A percentile compares a stretch with the other conserved stretches of the same genome.
These are phyloP conservation scores for Astragalus membranaceus DNA, from an alignment of 306 rosid genomes.

Conservation along the genomic window DNA sequence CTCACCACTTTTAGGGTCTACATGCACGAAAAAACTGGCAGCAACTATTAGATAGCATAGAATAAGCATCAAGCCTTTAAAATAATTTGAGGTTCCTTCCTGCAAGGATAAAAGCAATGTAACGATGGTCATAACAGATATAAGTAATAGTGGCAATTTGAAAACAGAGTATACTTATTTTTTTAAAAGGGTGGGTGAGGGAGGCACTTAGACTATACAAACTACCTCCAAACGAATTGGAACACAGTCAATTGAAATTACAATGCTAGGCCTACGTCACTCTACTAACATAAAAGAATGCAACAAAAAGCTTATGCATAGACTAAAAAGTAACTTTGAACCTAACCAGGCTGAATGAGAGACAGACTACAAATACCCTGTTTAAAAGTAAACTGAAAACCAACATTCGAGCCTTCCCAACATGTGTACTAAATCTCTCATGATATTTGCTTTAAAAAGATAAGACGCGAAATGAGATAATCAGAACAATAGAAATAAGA, in stretches of 20 bases:
- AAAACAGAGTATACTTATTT: background rate
- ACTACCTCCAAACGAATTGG: too few species aligned
- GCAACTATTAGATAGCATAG: conserved; percentile 92
- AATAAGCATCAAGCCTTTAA: conserved; percentile 91
- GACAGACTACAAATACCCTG: background rate
- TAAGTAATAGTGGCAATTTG: background rate
- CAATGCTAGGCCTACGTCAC: too few species aligned
- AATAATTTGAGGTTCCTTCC: conserved; percentile 93
- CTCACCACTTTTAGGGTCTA: conserved; percentile 82
- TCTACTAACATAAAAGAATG: background rate
- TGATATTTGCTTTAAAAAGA: background rate
- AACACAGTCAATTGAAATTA: too few species aligned
- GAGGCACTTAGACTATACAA: too few species aligned
- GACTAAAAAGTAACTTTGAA: background rate
- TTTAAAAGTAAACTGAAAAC: background rate
- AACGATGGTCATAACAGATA: background rate
- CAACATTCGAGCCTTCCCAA: background rate
- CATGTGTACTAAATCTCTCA: background rate
- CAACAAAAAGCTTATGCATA: background rate
- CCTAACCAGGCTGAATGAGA: background rate
- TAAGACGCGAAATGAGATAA: background rate
- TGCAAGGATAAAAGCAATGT: conserved; percentile 29
- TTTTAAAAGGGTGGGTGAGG: too few species aligned
- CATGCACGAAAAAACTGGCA: conserved; percentile 85
- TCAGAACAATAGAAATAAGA: background rate